A percentile compares a stretch with the other conserved stretches of the same genome.
Conservation (phyloP, 2,329 filamentous ascomycete genomes). For the Arthrinium phaeospermum region DNA sequence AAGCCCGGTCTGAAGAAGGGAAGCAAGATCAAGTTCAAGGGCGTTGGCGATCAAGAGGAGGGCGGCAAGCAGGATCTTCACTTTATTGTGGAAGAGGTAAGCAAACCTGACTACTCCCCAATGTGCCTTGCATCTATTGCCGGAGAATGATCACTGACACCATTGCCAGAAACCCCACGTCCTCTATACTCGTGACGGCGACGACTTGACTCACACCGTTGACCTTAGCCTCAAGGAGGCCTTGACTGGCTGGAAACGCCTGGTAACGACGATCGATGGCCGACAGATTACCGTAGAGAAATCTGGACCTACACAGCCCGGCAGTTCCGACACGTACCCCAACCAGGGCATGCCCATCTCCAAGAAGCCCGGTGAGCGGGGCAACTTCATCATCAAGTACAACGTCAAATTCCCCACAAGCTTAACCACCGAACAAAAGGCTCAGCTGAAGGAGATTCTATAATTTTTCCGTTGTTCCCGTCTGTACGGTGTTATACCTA, state of each 20-base stretch:
- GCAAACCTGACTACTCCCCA: slow-evolving; percentile 35
- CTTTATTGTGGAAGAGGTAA: slow-evolving; percentile 92
- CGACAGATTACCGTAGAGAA: slow-evolving; percentile 83
- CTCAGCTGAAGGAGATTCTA: slow-evolving; percentile 79
- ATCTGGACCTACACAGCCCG: slow-evolving; percentile 83
- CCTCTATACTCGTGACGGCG: slow-evolving; percentile 83
- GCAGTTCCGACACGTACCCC: slow-evolving; percentile 81
- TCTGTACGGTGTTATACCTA: not conserved
- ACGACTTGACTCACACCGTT: slow-evolving; percentile 80
- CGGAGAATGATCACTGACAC: not conserved
- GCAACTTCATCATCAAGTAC: slow-evolving; percentile 87
- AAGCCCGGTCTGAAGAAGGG: slow-evolving; percentile 95
- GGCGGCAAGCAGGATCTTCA: slow-evolving; percentile 95
- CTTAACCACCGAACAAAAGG: slow-evolving; percentile 80
- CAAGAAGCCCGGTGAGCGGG: slow-evolving; percentile 83
- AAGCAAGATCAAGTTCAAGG: slow-evolving; percentile 97
- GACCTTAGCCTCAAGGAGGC: slow-evolving; percentile 92
- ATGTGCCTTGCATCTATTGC: not conserved
- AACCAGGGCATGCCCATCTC: slow-evolving; percentile 92
- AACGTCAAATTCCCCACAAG: slow-evolving; percentile 90
- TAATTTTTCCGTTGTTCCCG: slow-evolving; percentile 39
- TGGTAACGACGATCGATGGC: slow-evolving; percentile 92
- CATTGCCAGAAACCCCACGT: slow-evolving; percentile 78
- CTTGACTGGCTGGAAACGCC: slow-evolving; percentile 89
- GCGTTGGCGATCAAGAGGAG: slow-evolving; percentile 97